Evolutionary conservation across 2,329 filamentous ascomycete genomes (phyloP), one percentile per base, ranked within the genome.

Genomic region (Fusarium drepaniforme): DNA sequence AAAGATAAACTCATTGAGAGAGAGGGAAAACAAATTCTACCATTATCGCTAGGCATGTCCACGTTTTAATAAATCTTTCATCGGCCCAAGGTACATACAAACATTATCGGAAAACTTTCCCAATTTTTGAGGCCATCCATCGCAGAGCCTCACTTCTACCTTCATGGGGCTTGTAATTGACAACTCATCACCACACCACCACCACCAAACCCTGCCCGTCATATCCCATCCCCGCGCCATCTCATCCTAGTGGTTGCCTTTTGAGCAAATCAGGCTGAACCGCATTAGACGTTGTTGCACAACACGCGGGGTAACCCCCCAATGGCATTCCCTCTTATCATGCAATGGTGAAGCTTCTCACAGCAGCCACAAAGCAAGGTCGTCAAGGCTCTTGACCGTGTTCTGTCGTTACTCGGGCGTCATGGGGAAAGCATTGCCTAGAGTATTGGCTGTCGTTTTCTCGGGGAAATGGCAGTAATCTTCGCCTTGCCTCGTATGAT

Each of bases 151-250:
- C 78, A 79, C 66, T 35, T 35, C 28, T 67, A 49, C 51, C 64
- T 64, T 73, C 74, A 46, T 66, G 49, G 69, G 46, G 67, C 66
- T 68, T 64, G 67, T 33, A 33, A 73, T 59, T 68, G 72, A 73
- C 78, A 79, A 79, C 78, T 71, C 78, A 79, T 79, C 76, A 78
- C 68, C 73, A 69, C 77, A 76, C 72, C 69, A 78, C 71, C 28
- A 33, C 30, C 30, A 33, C 11, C 30, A 33, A 33, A 35, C 66
- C 64, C 64, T 61, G 69, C 70, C 73, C 64, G 66, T 73, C 56
- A 67, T 75, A 62, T 33, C 35, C 13, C 13, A 37, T 28, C 38
- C 71, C 72, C 75, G 30, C 68, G 23, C 68, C 46, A 46, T 61
- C 56, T 38, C 58, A 65, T 66, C 67, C 63, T 60, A 77, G 59